These are phyloP conservation scores for Penicillium lividum DNA, from an alignment of 495 filamentous ascomycete species.

Conservation along the genomic window DNA sequence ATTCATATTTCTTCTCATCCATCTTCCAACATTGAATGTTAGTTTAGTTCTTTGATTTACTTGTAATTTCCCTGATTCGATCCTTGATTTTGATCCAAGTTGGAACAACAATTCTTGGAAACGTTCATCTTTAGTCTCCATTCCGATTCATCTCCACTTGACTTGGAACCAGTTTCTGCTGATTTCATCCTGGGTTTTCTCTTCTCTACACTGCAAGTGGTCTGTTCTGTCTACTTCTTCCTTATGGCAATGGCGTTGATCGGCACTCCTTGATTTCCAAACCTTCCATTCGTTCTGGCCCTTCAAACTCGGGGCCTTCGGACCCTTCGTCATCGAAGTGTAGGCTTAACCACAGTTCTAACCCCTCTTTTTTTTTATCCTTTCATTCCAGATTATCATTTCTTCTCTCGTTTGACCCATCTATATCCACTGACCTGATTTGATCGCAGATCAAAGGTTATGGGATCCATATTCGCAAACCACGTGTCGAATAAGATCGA, in stretches of 20 bases:
- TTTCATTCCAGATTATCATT: conserved; percentile 8
- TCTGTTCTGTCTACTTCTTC: background rate
- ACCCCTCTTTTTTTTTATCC: conserved; percentile 13
- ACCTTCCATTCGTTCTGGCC: conserved; percentile 22
- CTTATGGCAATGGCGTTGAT: conserved; percentile 6
- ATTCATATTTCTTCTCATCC: background rate
- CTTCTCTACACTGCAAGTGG: no score
- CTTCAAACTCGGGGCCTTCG: conserved; percentile 13
- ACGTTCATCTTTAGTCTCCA: background rate
- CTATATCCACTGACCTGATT: background rate
- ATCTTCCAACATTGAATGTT: no score
- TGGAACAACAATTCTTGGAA: conserved; percentile 7
- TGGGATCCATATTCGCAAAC: conserved; percentile 50
- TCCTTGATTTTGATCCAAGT: conserved; percentile 3
- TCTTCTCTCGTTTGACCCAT: background rate
- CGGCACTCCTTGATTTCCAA: conserved; percentile 2
- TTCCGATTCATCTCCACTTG: conserved; percentile 19
- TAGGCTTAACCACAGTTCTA: conserved; percentile 11
- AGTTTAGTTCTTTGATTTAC: no score
- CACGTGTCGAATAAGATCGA: conserved; percentile 48
- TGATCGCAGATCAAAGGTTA: conserved; percentile 14
- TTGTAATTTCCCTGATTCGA: background rate
- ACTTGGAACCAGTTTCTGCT: conserved; percentile 14
- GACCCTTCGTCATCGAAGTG: conserved; percentile 28
- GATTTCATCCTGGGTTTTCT: no score